Base-by-base conservation (phyloP, 2,329 filamentous ascomycete species). In the Botrytis cinerea region DNA sequence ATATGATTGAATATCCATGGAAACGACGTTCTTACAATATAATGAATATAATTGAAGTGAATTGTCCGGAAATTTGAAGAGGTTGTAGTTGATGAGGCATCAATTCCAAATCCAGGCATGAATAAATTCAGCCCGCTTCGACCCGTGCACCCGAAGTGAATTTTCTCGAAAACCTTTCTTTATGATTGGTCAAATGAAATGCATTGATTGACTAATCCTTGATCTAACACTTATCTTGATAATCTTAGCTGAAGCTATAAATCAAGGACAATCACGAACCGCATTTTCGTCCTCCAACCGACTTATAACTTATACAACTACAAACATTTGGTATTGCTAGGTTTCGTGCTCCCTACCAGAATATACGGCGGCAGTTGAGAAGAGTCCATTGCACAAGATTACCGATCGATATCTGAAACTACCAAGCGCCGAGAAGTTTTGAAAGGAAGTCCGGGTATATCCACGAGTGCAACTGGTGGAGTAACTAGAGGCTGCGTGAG, bases 1-100 rank as follows among this genome's bases (percentile, higher is more conserved):
- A 73, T 69, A 73, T 48, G 48, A 38, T 28, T 72, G 46, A 20
- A 57, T 57, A 14, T 72, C 38, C 61, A 38, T 67, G 40, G 43
- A 43, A 57, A 12, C 16, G 22, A 43, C 28, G 60, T 14, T 25
- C 25, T 25, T n/a, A 22, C 4, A 25, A 22, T n/a, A 25, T 9
- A 28, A 40, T n/a, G 10, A 20, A 45, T 35, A 32, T 43, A 38
- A 35, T 43, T 71, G 25, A 46, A 64, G 64, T 54, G 32, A 67
- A 40, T n/a, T 66, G 32, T 38, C 32, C 22, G 28, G 14, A 40
- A 22, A 40, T 38, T 38, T 10, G 1, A 40, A 67, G 22, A 20
- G 10, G 32, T 48, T 48, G 18, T 61, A 28, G n/a, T 38, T n/a
- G 20, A n/a, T 40, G 38, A 68, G 64, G 64, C 64, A 54, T 28